phyloP scores from a whole-genome alignment of 805 yeast genomes.

The Wickerhamiella australiensis region DNA sequence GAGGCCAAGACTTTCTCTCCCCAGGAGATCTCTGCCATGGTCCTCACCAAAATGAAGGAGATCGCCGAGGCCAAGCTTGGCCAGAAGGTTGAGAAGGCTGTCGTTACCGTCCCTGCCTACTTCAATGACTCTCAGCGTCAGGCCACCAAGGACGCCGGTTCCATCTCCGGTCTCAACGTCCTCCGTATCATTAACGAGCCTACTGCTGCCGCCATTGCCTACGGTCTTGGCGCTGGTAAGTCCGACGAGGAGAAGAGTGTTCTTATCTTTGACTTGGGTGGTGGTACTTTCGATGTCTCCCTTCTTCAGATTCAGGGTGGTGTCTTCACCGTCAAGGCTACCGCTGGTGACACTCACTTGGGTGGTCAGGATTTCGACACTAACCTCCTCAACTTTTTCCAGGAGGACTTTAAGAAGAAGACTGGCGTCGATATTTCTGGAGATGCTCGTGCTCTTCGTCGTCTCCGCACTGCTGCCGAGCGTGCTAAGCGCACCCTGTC shows the following conservation, averaged over 20 bases:
- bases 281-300: constrained; percentile 98
- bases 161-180: constrained; percentile 90
- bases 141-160: constrained; percentile 96
- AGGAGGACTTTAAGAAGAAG: constrained; percentile 94
- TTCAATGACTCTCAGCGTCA: constrained; percentile 97
- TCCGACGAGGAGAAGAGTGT: constrained; percentile 76
- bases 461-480: constrained; percentile 98
- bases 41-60: constrained; percentile 82
- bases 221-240: constrained; percentile 69
- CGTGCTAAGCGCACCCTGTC: constrained; percentile 98
- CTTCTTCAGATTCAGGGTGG: constrained; percentile 88
- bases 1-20: constrained; percentile 80
- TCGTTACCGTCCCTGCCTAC: constrained; percentile 93
- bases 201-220: constrained; percentile 97
- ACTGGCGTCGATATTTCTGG: constrained; percentile 84
- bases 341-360: constrained; percentile 82
- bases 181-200: constrained; percentile 94
- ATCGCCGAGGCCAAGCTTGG: constrained; percentile 89
- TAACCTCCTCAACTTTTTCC: constrained; percentile 90
- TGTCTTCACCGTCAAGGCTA: constrained; percentile 92
- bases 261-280: constrained; percentile 92
- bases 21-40: constrained; percentile 89
- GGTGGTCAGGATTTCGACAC: constrained; percentile 99
- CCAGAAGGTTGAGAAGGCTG: constrained; percentile 75
- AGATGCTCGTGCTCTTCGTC: constrained; percentile 96